phyloP scores from a whole-genome alignment of 768 basidiomycete genomes.

The Dioszegia crocea region DNA sequence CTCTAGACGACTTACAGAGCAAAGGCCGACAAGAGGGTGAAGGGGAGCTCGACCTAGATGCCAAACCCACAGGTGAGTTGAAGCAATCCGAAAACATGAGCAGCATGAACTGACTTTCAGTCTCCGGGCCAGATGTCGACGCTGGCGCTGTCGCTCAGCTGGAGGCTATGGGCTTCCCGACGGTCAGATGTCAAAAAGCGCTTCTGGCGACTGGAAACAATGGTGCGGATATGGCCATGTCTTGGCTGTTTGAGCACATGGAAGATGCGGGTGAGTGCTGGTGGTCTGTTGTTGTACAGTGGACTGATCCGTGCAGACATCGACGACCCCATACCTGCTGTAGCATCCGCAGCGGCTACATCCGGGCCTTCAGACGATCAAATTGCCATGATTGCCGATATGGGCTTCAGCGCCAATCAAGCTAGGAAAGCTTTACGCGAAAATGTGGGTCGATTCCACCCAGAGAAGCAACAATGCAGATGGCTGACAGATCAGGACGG shows the following conservation, averaged over 20 bases:
- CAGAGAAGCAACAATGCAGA: too few relatives aligned
- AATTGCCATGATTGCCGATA: slow-evolving; percentile 70
- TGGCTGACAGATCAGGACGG: slow-evolving; percentile 57
- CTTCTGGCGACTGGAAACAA: slow-evolving; percentile 73
- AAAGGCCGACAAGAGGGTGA: slow-evolving; percentile 68
- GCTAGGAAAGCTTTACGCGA: slow-evolving; percentile 81
- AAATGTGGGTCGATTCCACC: slow-evolving; percentile 63
- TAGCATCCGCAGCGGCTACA: slow-evolving; percentile 34
- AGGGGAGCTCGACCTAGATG: slow-evolving; percentile 59
- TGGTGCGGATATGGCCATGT: slow-evolving; percentile 79
- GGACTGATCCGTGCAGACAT: slow-evolving; percentile 60
- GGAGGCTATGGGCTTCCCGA: slow-evolving; percentile 87
- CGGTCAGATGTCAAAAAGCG: slow-evolving; percentile 79
- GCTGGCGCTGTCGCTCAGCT: slow-evolving; percentile 68
- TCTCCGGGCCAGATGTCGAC: slow-evolving; percentile 64
- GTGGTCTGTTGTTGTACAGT: too few relatives aligned
- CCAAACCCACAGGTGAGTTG: not conserved
- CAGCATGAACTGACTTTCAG: too few relatives aligned
- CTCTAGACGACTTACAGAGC: slow-evolving; percentile 65
- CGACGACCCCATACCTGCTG: slow-evolving; percentile 63
- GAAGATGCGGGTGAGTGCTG: slow-evolving; percentile 71
- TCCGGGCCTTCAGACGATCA: slow-evolving; percentile 67
- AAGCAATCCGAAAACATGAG: too few relatives aligned
- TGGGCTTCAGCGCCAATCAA: slow-evolving; percentile 85
- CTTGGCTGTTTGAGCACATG: slow-evolving; percentile 93